Evolutionary conservation across 192 early-diverging fungal genomes (phyloP), one percentile per base, ranked within the genome.

Genomic region (Ramicandelaber brevisporus): DNA sequence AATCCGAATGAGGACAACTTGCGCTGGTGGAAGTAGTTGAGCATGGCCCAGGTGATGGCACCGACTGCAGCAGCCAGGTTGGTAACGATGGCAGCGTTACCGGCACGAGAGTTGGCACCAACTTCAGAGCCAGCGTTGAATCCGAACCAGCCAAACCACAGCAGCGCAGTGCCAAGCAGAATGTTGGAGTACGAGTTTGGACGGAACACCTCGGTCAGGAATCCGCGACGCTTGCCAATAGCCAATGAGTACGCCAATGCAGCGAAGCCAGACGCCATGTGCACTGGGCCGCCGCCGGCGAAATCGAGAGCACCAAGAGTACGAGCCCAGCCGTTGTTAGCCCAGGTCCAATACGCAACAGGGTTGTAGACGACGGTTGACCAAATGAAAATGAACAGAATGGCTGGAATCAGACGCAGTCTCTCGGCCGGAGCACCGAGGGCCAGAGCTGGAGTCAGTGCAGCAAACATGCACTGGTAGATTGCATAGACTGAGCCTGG

Each of bases 131-230:
- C 90, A 29, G 70, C 86, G 51, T 97, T 92, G 61, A 96, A 96
- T 0, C 82, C 85, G 40, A 81, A 78, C 88, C 88, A 93, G 27
- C 88, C 84, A 31, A 87, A 85, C 83, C 85, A 89, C 27, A 95
- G 60, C 25, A 95, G 61, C 20, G 66, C 63, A 14, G 77, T 74
- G 13, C 82, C 89, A 22, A 93, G 59, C 36, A 88, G 74, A 14
- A 92, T 86, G 53, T 83, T 79, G 42, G 73, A 69, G 50, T 90
- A 70, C 55, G 77, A 81, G 52, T 89, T 83, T 8, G 87, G 83
- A 27, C 74, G 62, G 36, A 66, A 72, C 21, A 66, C 66, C 20
- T 69, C 65, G 25, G 63, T 50, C 9, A 71, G 73, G 31, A 65
- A 68, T 40, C 73, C 70, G 26, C 65, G 53, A 24, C 89, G 71